Evolutionary conservation across 495 filamentous ascomycete species (phyloP).

Genomic region (Xylaria cubensis): DNA sequence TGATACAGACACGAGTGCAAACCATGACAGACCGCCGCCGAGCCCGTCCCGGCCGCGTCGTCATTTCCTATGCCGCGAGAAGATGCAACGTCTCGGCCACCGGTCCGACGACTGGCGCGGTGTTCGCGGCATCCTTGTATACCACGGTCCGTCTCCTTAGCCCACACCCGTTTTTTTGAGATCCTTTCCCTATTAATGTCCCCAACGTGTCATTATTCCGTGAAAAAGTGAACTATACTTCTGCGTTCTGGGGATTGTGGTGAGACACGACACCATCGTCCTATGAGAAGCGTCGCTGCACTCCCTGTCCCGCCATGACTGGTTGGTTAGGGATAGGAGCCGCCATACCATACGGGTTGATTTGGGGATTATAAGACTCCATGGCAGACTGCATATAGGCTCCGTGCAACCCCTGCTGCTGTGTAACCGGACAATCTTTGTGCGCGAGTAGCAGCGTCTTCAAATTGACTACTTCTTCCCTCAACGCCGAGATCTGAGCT

Average conservation of each 20-base stretch:
- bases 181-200: not conserved
- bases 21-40: slow-evolving; percentile 10
- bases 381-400: slow-evolving; percentile 66
- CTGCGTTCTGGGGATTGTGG: not conserved
- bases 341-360: slow-evolving; percentile 77
- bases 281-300: slow-evolving; percentile 61
- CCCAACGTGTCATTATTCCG: not conserved
- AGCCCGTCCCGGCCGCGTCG: slow-evolving; percentile 10
- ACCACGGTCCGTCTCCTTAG: not conserved
- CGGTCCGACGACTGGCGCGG: not conserved
- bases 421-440: slow-evolving; percentile 94
- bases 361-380: slow-evolving; percentile 61
- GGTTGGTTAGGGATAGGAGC: slow-evolving; percentile 58
- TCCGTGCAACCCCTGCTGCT: slow-evolving; percentile 79
- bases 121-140: not conserved
- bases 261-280: slow-evolving; percentile 28
- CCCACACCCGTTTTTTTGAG: slow-evolving; percentile 9
- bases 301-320: slow-evolving; percentile 61
- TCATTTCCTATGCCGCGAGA: slow-evolving; percentile 10
- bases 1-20: slow-evolving; percentile 43
- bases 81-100: slow-evolving; percentile 7
- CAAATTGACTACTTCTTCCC: slow-evolving; percentile 91
- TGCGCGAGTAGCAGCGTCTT: slow-evolving; percentile 93
- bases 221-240: not conserved
- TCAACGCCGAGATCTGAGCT: slow-evolving; percentile 78